These are phyloP conservation scores for Echites panduratus DNA, from an alignment of 257 asterid genomes.

Conservation along the genomic window DNA sequence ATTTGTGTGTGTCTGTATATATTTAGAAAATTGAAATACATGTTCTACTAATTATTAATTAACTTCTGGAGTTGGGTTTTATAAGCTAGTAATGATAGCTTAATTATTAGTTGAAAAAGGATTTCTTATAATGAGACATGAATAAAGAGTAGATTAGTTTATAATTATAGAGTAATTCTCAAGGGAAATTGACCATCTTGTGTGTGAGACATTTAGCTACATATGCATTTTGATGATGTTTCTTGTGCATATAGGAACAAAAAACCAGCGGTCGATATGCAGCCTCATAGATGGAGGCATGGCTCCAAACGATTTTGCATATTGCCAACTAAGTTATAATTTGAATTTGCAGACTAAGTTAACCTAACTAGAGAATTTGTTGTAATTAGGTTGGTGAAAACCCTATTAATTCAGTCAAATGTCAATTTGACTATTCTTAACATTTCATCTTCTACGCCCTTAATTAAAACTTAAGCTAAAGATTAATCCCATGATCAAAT, in stretches of 20 bases:
- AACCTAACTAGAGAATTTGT: slow-evolving; percentile 5
- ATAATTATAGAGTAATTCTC: slow-evolving; percentile 16
- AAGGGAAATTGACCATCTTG: slow-evolving; percentile 17
- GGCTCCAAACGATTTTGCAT: slow-evolving; percentile 27
- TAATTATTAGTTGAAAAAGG: not conserved
- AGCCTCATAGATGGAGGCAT: slow-evolving; percentile 15
- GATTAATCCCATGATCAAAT: not conserved
- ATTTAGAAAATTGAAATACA: no score
- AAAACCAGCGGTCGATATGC: not conserved
- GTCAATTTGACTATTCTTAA: not conserved
- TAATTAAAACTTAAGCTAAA: not conserved
- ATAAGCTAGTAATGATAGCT: not conserved
- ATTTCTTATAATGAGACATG: not conserved
- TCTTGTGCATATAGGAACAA: slow-evolving; percentile 5
- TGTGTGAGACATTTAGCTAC: no score
- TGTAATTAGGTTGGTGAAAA: slow-evolving; percentile 19
- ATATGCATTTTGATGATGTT: no score
- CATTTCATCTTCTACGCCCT: not conserved
- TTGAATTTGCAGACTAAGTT: not conserved
- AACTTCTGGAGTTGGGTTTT: no score
- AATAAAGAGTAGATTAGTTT: slow-evolving; percentile 11
- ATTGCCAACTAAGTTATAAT: slow-evolving; percentile 11
- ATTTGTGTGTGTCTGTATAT: no score
- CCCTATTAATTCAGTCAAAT: not conserved
- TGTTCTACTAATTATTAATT: no score